Conservation (phyloP, 805 yeast genomes). For the Ogataea populi-albae region DNA sequence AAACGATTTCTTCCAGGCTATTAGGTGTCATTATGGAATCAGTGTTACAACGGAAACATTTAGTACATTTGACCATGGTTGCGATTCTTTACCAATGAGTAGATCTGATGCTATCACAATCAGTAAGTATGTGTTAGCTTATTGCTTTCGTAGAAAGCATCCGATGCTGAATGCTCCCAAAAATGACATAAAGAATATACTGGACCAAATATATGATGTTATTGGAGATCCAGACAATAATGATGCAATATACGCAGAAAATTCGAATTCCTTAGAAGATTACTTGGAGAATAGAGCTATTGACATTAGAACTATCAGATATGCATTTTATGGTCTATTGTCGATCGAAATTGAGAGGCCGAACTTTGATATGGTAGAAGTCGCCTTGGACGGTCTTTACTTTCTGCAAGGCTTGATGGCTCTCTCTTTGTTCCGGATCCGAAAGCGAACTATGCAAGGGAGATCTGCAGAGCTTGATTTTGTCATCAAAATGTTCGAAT, state of each 20-base stretch:
- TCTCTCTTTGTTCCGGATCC: slow-evolving; percentile 61
- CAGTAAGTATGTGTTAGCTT: slow-evolving; percentile 48
- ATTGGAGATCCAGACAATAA: slow-evolving; percentile 61
- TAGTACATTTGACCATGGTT: slow-evolving; percentile 64
- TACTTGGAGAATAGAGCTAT: slow-evolving; percentile 46
- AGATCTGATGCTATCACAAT: slow-evolving; percentile 34
- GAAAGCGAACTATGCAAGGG: slow-evolving; percentile 78
- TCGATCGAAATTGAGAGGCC: slow-evolving; percentile 28
- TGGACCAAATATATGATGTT: slow-evolving; percentile 70
- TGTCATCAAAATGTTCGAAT: slow-evolving; percentile 60
- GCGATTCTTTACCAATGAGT: slow-evolving; percentile 40
- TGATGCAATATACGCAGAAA: slow-evolving; percentile 42
- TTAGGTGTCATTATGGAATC: slow-evolving; percentile 77
- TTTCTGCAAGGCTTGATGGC: slow-evolving; percentile 66
- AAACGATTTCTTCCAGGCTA: slow-evolving; percentile 68
- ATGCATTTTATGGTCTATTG: slow-evolving; percentile 51
- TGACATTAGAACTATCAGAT: slow-evolving; percentile 42
- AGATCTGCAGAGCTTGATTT: slow-evolving; percentile 77
- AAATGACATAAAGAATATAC: slow-evolving; percentile 65
- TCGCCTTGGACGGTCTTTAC: slow-evolving; percentile 57
- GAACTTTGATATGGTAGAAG: slow-evolving; percentile 31
- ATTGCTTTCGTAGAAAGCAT: slow-evolving; percentile 54
- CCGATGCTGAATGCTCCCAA: slow-evolving; percentile 60
- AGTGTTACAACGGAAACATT: slow-evolving; percentile 56
- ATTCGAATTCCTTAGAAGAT: slow-evolving; percentile 42